Evolutionary conservation across 2,329 filamentous ascomycete species (phyloP), one percentile per base, ranked within the genome.

Genomic region (Pseudogymnoascus sp.): DNA sequence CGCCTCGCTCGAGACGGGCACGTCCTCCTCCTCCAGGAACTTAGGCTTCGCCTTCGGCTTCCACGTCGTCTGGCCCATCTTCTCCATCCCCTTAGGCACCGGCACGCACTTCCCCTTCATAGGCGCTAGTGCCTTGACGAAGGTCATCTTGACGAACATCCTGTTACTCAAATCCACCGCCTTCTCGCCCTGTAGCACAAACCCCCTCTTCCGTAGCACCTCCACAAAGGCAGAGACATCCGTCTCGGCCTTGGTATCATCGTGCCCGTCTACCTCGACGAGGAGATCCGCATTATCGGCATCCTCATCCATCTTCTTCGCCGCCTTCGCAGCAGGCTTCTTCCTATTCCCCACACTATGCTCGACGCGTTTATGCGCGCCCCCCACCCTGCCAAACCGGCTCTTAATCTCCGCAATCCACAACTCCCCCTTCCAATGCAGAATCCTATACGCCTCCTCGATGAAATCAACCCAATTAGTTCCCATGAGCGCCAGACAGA

Each of bases 61-160:
- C 70, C 89, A 86, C 3, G 82, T 82, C 69, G 87, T 86, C 66
- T 86, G 82, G 1, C 81, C 81, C 59, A 81, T 79, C 64, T 84
- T 77, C 25, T 81, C 82, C 62, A 81, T 70, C 28, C 66, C 68
- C 67, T 71, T 69, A 23, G 70, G 67, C 16, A 75, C 73, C 62
- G 77, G 80, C 12, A 81, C 84, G 67, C 89, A 85, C 78, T 96
- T 96, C 23, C 92, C 92, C 73, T 86, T 88, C 1, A 82, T 82
- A 0, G 93, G 89, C 50, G 85, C 79, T 18, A 85, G 86, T n/a
- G 83, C 86, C 79, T 97, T 99, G 70, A 93, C 81, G 76, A 99
- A 99, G 70, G 89, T 86, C 91, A 99, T 93, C 78, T 89, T 91
- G 69, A 97, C 93, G 79, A 99, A 99, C 95, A 99, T 99, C 78